Conservation (phyloP, 176 grass and related monocot genomes). For the Oryza punctata region DNA sequence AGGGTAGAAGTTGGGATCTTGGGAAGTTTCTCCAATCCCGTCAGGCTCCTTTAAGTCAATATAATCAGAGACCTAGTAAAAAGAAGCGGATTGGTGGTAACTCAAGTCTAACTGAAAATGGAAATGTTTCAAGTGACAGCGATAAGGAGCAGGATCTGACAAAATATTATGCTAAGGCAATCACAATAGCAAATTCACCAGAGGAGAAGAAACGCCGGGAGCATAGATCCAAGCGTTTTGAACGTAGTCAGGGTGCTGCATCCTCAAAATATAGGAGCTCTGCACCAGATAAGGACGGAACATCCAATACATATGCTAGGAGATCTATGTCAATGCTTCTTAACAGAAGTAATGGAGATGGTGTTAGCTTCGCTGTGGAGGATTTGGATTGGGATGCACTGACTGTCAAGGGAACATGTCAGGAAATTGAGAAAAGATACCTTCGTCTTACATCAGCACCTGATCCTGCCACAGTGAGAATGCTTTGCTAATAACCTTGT, state of each 20-base stretch:
- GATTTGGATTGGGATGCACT: constrained; percentile 94
- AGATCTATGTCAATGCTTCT: constrained; percentile 52
- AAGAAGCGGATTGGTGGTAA: constrained; percentile 44
- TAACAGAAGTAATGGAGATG: constrained; percentile 55
- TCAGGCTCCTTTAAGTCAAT: constrained; percentile 51
- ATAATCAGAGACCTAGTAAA: constrained; percentile 47
- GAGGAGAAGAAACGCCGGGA: constrained; percentile 86
- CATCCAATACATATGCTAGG: constrained; percentile 47
- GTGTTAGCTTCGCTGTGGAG: constrained; percentile 61
- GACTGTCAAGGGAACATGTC: constrained; percentile 91
- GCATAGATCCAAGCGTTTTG: constrained; percentile 84
- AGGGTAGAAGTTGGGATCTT: constrained; percentile 57
- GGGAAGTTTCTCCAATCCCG: constrained; percentile 48
- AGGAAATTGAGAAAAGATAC: constrained; percentile 86
- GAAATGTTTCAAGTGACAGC: constrained; percentile 62
- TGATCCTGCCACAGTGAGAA: constrained; percentile 78
- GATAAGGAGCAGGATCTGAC: constrained; percentile 67
- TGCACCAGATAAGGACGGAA: constrained; percentile 37
- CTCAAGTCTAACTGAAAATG: constrained; percentile 49
- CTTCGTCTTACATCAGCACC: constrained; percentile 89
- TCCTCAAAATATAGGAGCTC: constrained; percentile 42
- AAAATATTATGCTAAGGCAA: constrained; percentile 74
- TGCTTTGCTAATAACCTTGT: constrained; percentile 24
- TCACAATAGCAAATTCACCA: constrained; percentile 59
- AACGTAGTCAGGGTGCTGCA: constrained; percentile 47